Conservation (phyloP, 108 stramenopile species). For the Epithemia pelagica region DNA sequence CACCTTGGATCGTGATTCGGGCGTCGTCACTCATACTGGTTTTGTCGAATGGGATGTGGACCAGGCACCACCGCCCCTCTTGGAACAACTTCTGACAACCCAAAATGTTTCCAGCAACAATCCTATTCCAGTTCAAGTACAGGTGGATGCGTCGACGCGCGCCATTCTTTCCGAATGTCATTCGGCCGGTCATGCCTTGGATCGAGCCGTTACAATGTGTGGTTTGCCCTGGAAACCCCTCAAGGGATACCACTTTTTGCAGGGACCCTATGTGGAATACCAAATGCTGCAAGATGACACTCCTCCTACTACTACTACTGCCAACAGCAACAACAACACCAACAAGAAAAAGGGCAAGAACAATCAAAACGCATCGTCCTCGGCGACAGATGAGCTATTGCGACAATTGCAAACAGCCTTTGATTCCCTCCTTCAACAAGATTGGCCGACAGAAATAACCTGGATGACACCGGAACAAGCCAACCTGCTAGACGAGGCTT, state of each 20-base stretch:
- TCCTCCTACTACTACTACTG: too few relatives aligned
- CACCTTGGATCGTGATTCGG: slow-evolving; percentile 43
- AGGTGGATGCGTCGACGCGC: slow-evolving; percentile 43
- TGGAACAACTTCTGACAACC: slow-evolving; percentile 8
- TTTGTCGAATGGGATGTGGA: slow-evolving; percentile 11
- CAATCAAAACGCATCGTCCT: slow-evolving; percentile 38
- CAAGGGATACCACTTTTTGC: slow-evolving; percentile 82
- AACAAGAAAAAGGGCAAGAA: too few relatives aligned
- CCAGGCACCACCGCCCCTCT: background rate
- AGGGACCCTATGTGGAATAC: slow-evolving; percentile 83
- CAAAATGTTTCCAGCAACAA: too few relatives aligned
- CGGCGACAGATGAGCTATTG: slow-evolving; percentile 26
- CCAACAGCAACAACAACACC: too few relatives aligned
- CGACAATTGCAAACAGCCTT: slow-evolving; percentile 39
- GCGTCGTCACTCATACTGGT: slow-evolving; percentile 57
- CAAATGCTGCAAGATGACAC: too few relatives aligned
- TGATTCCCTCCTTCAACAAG: slow-evolving; percentile 48
- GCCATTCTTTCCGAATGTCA: slow-evolving; percentile 69
- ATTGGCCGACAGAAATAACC: slow-evolving; percentile 50
- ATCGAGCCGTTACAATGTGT: slow-evolving; percentile 64
- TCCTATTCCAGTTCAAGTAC: slow-evolving; percentile 42
- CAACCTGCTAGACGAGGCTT: slow-evolving; percentile 27
- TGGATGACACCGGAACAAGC: slow-evolving; percentile 41
- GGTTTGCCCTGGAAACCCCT: slow-evolving; percentile 36
- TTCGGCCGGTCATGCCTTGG: slow-evolving; percentile 85